Evolutionary conservation across 345 rosid species (phyloP), one percentile per base, ranked within the genome.

Genomic region (Eucalyptus decipiens): DNA sequence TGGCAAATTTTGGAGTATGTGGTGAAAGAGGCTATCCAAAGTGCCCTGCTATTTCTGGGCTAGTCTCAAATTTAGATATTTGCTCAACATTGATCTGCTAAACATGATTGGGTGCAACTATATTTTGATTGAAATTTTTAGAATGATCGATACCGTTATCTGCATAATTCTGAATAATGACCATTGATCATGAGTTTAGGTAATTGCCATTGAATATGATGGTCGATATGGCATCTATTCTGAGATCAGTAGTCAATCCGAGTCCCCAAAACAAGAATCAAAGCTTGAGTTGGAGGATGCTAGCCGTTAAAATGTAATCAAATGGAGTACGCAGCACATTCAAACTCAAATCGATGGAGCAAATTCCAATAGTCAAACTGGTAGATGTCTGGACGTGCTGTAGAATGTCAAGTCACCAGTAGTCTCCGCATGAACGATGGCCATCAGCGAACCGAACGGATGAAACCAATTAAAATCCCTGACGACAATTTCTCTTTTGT

Each of bases 381-480:
- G 81, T 19, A 72, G 40, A 37, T 11, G 81, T 72, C 45, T 72
- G 2, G 24, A 3, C 26, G 26, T 37, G 45, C 43, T 18, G 43
- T 72, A 10, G 3, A 72, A 9, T 34, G 43, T 10, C 26, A 11
- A 16, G 80, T 92, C 88, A 93, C 93, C 93, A 90, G 85, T 88
- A 91, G 87, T 91, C 93, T 90, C 90, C 23, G 51, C 92, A 91
- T n/a, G 90, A 93, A 80, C 95, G 90, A 21, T 45, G 45, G 51
- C 91, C 93, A 69, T 88, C 42, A 26, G 54, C 86, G 43, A 92
- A 93, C 88, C 10, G 24, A 56, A 56, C 30, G 0, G 62, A 91
- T 91, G 94, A 89, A 92, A 90, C 85, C 92, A 86, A 81, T 90
- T 90, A 51, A 92, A 65, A 86, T 90, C 91, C 88, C 92, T 90